Percentiles rank a stretch among this genome's conserved stretches.
These are phyloP conservation scores for Candida germanica DNA, from an alignment of 805 yeast species.

Conservation along the genomic window DNA sequence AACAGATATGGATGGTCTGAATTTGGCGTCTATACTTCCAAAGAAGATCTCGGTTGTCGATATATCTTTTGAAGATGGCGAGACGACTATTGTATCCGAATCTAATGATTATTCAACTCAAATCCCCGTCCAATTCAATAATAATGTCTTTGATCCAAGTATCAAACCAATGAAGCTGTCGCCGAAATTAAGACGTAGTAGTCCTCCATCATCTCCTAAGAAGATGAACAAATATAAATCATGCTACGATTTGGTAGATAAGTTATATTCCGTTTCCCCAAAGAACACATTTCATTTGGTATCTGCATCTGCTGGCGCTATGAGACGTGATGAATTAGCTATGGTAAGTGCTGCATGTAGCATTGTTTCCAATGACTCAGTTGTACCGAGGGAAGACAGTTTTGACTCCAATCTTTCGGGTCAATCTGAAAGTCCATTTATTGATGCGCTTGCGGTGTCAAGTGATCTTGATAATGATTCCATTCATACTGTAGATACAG, in stretches of 20 bases:
- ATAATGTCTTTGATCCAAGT: constrained; percentile 2
- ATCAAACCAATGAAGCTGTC: constrained; percentile 5
- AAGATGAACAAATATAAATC: constrained; percentile 16
- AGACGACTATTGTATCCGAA: background rate
- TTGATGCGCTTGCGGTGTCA: background rate
- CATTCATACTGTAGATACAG: constrained; percentile 11
- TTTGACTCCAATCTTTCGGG: background rate
- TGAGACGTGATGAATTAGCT: constrained; percentile 9
- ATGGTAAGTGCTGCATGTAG: background rate
- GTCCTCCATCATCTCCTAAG: constrained; percentile 3
- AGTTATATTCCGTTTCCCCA: constrained; percentile 39
- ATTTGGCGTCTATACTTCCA: constrained; percentile 12
- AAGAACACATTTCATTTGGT: constrained; percentile 36
- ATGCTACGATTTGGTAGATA: constrained; percentile 29
- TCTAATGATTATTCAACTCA: background rate
- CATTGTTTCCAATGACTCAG: background rate
- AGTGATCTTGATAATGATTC: constrained; percentile 9
- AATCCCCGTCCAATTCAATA: constrained; percentile 1
- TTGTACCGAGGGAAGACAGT: too few species aligned
- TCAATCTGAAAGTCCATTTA: background rate
- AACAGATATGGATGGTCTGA: constrained; percentile 5
- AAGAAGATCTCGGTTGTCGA: constrained; percentile 8
- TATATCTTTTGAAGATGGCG: background rate
- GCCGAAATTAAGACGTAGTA: constrained; percentile 4
- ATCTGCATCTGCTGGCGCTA: constrained; percentile 23